Conservation (phyloP, 352 stramenopile genomes). For the Phytophthora hibernalis region DNA sequence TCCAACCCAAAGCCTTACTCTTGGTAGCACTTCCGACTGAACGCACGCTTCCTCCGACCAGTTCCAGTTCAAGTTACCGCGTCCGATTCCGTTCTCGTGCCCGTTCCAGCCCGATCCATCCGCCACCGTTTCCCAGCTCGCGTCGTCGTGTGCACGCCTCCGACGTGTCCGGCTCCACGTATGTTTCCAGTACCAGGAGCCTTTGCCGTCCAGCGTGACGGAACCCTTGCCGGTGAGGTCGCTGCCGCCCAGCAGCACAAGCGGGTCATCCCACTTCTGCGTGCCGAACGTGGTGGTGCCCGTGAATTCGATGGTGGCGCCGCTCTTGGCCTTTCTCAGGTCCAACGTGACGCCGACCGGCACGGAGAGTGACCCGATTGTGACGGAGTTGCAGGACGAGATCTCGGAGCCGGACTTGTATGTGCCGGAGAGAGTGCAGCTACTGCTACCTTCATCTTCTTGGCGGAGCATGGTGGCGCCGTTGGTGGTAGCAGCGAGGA, state of each 20-base stretch:
- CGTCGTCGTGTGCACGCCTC: too few relatives aligned
- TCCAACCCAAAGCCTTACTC: too few relatives aligned
- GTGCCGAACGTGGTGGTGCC: not conserved
- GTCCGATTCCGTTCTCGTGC: too few relatives aligned
- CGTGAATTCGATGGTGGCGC: not conserved
- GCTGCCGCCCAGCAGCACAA: conserved; percentile 35
- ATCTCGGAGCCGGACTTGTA: conserved; percentile 38
- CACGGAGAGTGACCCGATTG: conserved; percentile 22
- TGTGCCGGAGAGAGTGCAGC: conserved; percentile 33
- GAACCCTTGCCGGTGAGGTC: conserved; percentile 38
- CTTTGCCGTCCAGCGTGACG: conserved; percentile 45
- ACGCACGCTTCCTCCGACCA: too few relatives aligned
- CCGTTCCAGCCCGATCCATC: too few relatives aligned
- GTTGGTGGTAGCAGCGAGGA: conserved; percentile 9
- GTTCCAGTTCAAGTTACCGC: too few relatives aligned
- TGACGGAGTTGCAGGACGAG: conserved; percentile 34
- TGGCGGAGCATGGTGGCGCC: conserved; percentile 24
- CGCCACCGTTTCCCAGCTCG: too few relatives aligned
- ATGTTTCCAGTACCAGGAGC: conserved; percentile 51
- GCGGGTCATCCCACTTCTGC: not conserved
- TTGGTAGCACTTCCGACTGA: too few relatives aligned
- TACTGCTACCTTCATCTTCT: conserved; percentile 6
- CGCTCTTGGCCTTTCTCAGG: not conserved
- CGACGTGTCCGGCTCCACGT: too few relatives aligned
- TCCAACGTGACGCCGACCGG: not conserved